Conservation (phyloP, 257 asterid genomes). For the Mitragyna speciosa region DNA sequence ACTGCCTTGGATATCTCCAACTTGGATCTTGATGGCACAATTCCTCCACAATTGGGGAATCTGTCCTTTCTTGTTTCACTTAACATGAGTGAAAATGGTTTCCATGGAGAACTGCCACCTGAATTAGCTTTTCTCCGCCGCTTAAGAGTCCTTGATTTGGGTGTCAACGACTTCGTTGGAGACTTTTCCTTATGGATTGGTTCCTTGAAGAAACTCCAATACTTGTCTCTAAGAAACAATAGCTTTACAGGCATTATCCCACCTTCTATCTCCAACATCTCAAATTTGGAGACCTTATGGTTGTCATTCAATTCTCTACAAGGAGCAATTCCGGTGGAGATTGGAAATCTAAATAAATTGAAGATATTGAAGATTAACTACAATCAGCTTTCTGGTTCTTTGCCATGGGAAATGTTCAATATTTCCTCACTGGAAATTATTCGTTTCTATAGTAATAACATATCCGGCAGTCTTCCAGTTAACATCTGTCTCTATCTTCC, state of each 20-base stretch:
- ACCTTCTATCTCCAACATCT: neutral
- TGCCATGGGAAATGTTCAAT: too few relatives aligned
- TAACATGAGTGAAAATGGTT: constrained; percentile 18
- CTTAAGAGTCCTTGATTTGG: constrained; percentile 1
- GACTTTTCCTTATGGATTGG: neutral
- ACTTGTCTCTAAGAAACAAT: neutral
- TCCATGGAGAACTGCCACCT: constrained; percentile 20
- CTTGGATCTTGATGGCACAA: neutral
- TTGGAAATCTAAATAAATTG: too few relatives aligned
- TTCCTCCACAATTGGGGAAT: constrained; percentile 9
- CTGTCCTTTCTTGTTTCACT: constrained; percentile 28
- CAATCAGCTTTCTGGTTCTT: too few relatives aligned
- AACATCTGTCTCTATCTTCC: too few relatives aligned
- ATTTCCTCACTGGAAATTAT: too few relatives aligned
- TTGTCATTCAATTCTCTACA: too few relatives aligned
- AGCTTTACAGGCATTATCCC: constrained; percentile 13
- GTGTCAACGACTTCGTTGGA: constrained; percentile 14
- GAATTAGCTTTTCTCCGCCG: constrained; percentile 7
- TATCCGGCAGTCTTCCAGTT: too few relatives aligned
- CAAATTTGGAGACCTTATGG: neutral
- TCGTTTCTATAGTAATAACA: too few relatives aligned
- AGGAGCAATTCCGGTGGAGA: too few relatives aligned
- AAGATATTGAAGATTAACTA: too few relatives aligned
- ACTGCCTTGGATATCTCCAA: neutral
- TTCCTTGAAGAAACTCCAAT: too few relatives aligned